A percentile compares a stretch with the other conserved stretches of the same genome.
Conservation (phyloP, 2,329 filamentous ascomycete species). For the Pestalotiopsis sp. region DNA sequence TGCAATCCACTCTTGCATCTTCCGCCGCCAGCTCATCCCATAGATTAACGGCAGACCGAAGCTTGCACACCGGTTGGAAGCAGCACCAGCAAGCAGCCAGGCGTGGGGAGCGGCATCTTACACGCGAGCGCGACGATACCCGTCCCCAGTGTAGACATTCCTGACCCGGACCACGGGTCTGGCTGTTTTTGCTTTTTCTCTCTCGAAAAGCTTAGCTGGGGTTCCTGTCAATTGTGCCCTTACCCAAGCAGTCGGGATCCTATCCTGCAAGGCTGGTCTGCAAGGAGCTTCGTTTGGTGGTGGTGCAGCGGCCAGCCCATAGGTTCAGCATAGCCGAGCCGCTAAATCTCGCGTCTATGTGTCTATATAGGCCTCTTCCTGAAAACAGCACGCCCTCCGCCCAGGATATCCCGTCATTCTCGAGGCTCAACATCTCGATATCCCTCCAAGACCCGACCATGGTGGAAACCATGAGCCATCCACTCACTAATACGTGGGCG, state of each 20-base stretch:
- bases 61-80: not conserved
- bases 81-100: no score
- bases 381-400: not conserved
- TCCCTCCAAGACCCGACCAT: constrained; percentile 12
- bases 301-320: not conserved
- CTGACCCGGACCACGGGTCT: not conserved
- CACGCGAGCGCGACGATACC: not conserved
- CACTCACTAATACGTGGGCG: constrained; percentile 14
- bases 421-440: not conserved
- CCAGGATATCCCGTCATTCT: not conserved
- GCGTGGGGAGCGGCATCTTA: not conserved
- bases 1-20: not conserved
- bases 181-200: constrained; percentile 9
- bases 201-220: not conserved
- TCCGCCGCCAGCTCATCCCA: not conserved
- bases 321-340: not conserved
- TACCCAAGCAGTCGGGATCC: constrained; percentile 9
- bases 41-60: not conserved
- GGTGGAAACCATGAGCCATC: constrained; percentile 16
- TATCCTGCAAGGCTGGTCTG: constrained; percentile 1
- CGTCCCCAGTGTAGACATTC: not conserved
- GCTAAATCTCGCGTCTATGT: not conserved
- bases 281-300: not conserved
- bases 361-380: constrained; percentile 6
- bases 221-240: not conserved